Evolutionary conservation across 2,329 filamentous ascomycete genomes (phyloP).

Genomic region (Hypomyces rosellus): DNA sequence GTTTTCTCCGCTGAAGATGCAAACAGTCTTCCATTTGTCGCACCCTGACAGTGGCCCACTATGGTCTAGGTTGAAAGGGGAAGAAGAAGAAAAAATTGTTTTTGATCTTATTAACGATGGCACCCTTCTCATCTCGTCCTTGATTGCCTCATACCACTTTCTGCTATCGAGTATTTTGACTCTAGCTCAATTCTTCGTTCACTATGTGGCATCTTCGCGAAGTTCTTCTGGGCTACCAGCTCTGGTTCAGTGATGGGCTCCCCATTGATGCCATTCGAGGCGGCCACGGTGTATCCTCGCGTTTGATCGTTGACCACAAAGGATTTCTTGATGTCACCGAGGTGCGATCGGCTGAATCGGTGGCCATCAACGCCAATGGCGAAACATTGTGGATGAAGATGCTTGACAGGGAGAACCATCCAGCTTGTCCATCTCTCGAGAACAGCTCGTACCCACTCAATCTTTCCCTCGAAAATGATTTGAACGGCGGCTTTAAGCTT

Average conservation of each 20-base stretch:
- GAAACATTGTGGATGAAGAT: constrained; percentile 5
- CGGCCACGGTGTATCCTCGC: constrained; percentile 5
- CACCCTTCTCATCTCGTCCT: neutral
- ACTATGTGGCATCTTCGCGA: constrained; percentile 10
- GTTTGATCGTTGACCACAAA: constrained; percentile 2
- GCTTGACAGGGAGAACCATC: neutral
- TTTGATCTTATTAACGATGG: too few species aligned
- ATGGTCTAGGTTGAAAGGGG: too few species aligned
- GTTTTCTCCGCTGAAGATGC: too few species aligned
- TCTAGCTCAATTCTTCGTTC: neutral
- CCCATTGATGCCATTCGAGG: constrained; percentile 1
- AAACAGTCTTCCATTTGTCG: too few species aligned
- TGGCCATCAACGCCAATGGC: constrained; percentile 8
- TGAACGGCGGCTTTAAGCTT: neutral
- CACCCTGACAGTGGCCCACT: too few species aligned
- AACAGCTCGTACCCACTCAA: neutral
- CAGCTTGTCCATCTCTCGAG: constrained; percentile 1
- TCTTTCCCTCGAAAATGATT: neutral
- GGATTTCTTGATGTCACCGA: constrained; percentile 11
- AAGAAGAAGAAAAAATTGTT: too few species aligned
- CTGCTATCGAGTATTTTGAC: neutral
- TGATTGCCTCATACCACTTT: neutral
- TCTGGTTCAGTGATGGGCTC: constrained; percentile 11
- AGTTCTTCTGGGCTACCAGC: neutral
- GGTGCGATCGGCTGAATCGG: neutral